A percentile compares a stretch with the other conserved stretches of the same genome.
phyloP scores from a whole-genome alignment of 2,329 filamentous ascomycete species.

The Paracorniculantispora psalliotae region DNA sequence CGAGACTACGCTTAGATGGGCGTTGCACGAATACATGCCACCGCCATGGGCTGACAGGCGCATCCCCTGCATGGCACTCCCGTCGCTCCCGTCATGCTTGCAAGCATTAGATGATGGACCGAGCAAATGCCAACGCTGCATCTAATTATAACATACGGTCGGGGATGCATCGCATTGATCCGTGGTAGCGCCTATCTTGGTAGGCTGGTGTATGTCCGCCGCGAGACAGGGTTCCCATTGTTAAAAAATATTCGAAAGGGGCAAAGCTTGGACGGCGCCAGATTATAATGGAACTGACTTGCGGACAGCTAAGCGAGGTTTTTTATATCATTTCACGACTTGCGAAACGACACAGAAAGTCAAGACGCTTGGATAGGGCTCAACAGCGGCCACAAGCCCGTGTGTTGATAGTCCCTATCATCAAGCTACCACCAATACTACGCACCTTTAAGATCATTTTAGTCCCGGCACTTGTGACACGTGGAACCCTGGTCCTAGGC shows the following conservation, averaged over 20 bases:
- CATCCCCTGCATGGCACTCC: background rate
- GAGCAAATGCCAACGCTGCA: background rate
- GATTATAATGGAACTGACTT: too few species aligned
- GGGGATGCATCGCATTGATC: background rate
- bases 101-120: constrained; percentile 2
- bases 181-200: background rate
- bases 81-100: background rate
- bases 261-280: too few species aligned
- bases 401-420: background rate
- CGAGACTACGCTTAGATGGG: too few species aligned
- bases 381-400: background rate
- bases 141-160: background rate
- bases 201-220: background rate
- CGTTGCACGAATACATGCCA: background rate
- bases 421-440: background rate
- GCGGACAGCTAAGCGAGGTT: too few species aligned
- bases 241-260: too few species aligned
- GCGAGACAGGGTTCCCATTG: background rate
- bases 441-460: background rate
- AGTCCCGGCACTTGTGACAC: background rate
- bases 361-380: background rate
- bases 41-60: background rate
- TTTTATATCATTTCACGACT: background rate
- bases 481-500: constrained; percentile 7
- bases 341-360: background rate